Conservation (phyloP, 2,329 filamentous ascomycete species). For the Exophiala mesophila region DNA sequence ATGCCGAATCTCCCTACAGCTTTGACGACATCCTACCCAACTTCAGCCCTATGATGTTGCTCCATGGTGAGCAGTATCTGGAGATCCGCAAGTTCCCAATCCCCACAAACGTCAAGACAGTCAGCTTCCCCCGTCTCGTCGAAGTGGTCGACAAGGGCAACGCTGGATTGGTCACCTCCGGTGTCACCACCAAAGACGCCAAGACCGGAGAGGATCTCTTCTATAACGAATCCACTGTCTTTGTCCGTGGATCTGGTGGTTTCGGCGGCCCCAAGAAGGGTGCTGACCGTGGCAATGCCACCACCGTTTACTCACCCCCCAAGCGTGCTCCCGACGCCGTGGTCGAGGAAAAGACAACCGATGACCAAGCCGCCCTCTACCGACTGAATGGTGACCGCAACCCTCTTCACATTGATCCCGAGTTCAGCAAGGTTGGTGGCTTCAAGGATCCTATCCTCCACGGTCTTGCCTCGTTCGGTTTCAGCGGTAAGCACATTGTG, state of each 20-base stretch:
- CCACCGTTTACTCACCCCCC: conserved; percentile 73
- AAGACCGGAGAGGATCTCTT: conserved; percentile 84
- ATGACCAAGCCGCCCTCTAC: conserved; percentile 91
- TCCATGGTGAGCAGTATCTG: conserved; percentile 97
- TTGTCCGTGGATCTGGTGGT: conserved; percentile 84
- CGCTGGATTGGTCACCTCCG: conserved; percentile 75
- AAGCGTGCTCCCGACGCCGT: conserved; percentile 72
- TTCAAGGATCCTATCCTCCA: conserved; percentile 94
- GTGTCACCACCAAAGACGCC: conserved; percentile 77
- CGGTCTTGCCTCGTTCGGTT: conserved; percentile 91
- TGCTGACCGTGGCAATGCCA: conserved; percentile 71
- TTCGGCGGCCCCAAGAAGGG: conserved; percentile 81
- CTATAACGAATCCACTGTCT: conserved; percentile 93
- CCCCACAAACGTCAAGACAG: conserved; percentile 48
- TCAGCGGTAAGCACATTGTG: conserved; percentile 85
- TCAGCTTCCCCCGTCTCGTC: conserved; percentile 52
- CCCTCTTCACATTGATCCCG: conserved; percentile 91
- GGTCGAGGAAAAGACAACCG: conserved; percentile 77
- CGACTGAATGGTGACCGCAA: conserved; percentile 92
- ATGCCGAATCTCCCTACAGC: conserved; percentile 71
- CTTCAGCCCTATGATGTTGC: conserved; percentile 97
- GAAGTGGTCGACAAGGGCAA: conserved; percentile 96
- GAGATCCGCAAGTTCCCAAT: conserved; percentile 90
- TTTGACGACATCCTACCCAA: conserved; percentile 83
- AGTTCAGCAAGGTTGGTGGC: conserved; percentile 89